Base-by-base conservation (phyloP, 139 green algal species). In the Micractinium conductrix region DNA sequence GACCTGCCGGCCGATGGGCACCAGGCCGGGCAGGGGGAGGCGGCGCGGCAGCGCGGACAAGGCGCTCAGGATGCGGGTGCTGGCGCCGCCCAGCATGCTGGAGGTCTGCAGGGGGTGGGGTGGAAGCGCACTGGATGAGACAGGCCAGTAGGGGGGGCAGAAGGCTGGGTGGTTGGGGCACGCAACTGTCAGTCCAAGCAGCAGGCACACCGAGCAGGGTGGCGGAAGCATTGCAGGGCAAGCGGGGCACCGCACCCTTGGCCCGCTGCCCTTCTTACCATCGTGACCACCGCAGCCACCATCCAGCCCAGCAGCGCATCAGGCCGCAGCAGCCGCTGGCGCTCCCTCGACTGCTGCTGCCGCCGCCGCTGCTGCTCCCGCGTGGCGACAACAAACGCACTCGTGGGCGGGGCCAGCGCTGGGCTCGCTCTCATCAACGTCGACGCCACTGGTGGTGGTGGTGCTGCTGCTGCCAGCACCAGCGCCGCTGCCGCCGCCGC, bases 361-460 rank as follows among this genome's bases (percentile, higher is more conserved):
- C 40, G 43, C 42, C 8, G 43, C 42, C 6, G 9, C 28, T 40
- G 71, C 71, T 60, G 9, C n/a, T 24, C 4, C 22, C 19, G 38
- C 62, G 42, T 74, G 19, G 78, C 62, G 17, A 74, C 78, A 83
- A 83, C 78, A 83, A 83, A 75, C 60, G 30, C 78, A 43, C 78
- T 74, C 78, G 17, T 83, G 78, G 21, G 9, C n/a, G 5, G 44
- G 28, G 10, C 33, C 62, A 21, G 42, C 62, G 28, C 28, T 35
- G 40, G 78, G 40, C 38, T 33, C n/a, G 73, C 17, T 33, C n/a
- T 24, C 69, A 24, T 21, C 26, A 14, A 4, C 35, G 24, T 22
- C 33, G 38, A 7, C 40, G 35, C 37, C 68, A 21, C 38, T 10
- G 2, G 10, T 43, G 68, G 38, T 75, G 69, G 28, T 7, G 69